These are phyloP conservation scores for Opeltia flavorubescens DNA, from an alignment of 495 filamentous ascomycete genomes.

Conservation along the genomic window DNA sequence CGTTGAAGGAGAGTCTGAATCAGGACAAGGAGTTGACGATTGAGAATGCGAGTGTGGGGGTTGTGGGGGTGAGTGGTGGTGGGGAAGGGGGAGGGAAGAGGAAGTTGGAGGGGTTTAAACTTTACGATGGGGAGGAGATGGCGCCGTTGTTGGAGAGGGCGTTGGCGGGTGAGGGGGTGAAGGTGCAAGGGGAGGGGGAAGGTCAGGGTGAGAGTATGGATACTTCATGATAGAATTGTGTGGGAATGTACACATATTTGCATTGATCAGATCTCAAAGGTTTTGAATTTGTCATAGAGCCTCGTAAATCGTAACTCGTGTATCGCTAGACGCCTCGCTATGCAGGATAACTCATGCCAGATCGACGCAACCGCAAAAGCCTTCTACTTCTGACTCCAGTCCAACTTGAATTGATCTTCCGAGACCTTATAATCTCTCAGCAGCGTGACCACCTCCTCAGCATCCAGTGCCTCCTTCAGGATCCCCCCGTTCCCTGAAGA, in stretches of 20 bases:
- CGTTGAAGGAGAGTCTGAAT: slow-evolving; percentile 85
- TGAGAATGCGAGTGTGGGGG: slow-evolving; percentile 85
- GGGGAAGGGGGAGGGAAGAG: slow-evolving; percentile 34
- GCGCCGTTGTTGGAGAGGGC: slow-evolving; percentile 45
- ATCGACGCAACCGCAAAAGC: not conserved
- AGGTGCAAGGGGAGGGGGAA: slow-evolving; percentile 33
- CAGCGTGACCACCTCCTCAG: slow-evolving; percentile 54
- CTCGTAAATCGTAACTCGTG: not conserved
- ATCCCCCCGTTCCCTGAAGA: slow-evolving; percentile 52
- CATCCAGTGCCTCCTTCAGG: slow-evolving; percentile 56
- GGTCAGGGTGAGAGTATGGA: slow-evolving; percentile 26
- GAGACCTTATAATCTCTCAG: slow-evolving; percentile 64
- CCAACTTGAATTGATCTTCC: slow-evolving; percentile 57
- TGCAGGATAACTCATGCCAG: slow-evolving; percentile 1
- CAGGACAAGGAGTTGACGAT: slow-evolving; percentile 96
- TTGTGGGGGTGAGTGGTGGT: slow-evolving; percentile 50
- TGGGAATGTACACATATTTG: not conserved
- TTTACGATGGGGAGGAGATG: slow-evolving; percentile 82
- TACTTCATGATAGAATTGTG: slow-evolving; percentile 33
- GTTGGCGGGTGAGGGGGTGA: slow-evolving; percentile 57
- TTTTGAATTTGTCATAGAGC: too few species aligned
- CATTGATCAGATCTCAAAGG: too few species aligned
- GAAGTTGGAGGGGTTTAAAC: slow-evolving; percentile 68
- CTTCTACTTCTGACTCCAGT: slow-evolving; percentile 61
- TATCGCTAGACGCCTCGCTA: slow-evolving; percentile 5